Conservation (phyloP, 805 yeast species). For the Limtongia smithiae region DNA sequence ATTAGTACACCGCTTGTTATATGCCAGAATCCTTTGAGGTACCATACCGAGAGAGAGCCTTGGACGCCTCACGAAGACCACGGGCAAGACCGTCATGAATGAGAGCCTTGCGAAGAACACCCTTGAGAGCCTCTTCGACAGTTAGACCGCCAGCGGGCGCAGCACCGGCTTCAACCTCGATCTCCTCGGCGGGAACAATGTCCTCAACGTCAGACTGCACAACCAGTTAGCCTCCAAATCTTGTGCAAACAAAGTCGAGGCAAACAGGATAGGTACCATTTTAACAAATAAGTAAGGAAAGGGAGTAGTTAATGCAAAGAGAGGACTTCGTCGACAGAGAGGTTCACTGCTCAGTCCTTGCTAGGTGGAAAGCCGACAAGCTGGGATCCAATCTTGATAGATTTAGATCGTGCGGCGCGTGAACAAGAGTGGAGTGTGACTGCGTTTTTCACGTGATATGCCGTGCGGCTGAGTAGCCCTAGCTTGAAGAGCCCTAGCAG, state of each 20-base stretch:
- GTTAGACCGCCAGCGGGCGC: slow-evolving; percentile 87
- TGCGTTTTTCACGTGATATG: no score
- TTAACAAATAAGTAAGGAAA: slow-evolving; percentile 5
- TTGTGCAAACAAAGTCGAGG: not conserved
- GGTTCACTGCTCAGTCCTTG: slow-evolving; percentile 37
- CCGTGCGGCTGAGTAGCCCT: no score
- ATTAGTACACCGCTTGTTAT: no score
- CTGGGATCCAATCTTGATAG: slow-evolving; percentile 17
- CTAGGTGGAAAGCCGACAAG: not conserved
- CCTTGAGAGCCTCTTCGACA: slow-evolving; percentile 97
- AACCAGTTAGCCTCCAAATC: not conserved
- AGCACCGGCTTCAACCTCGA: slow-evolving; percentile 71
- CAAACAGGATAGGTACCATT: slow-evolving; percentile 27
- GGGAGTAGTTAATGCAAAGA: not conserved
- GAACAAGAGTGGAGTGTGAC: no score
- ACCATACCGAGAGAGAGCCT: slow-evolving; percentile 78
- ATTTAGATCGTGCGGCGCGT: no score
- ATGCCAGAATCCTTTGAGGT: no score
- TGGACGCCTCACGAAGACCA: slow-evolving; percentile 99
- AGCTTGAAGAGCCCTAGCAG: no score
- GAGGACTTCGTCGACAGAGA: slow-evolving; percentile 39
- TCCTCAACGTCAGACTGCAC: slow-evolving; percentile 53
- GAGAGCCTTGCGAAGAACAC: slow-evolving; percentile 95
- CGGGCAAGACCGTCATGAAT: slow-evolving; percentile 99
- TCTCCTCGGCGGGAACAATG: slow-evolving; percentile 76